Base-by-base conservation (phyloP, 2,329 filamentous ascomycete genomes). In the Venturia pyrina region DNA sequence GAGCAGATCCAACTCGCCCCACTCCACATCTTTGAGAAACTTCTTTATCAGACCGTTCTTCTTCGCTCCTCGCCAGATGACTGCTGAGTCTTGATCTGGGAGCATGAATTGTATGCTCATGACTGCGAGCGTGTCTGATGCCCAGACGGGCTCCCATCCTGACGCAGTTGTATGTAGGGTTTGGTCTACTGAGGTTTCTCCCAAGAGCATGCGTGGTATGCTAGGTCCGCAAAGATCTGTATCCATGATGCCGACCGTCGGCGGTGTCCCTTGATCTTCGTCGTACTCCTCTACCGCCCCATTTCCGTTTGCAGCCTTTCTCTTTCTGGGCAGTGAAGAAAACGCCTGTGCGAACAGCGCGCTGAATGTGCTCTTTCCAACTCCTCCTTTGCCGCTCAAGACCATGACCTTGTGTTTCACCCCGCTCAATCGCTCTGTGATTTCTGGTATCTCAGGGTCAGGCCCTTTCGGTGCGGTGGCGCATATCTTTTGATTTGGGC, bases 81-180 rank as follows among this genome's bases (percentile, higher is more conserved):
- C 88, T 3, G 95, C 95, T 73, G 96, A 93, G 76, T 99, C 93
- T 60, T 90, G 84, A 72, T 91, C 91, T 0, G 95, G 95, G 59
- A 99, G 82, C 91, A 99, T 96, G 75, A 99, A 99, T 77, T 99
- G 95, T 69, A 99, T 91, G 72, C 89, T 95, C 93, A 99, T 98
- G 63, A 96, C 91, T 1, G 89, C 90, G 3, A 99, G 81, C 72
- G 98, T 99, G 71, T 98, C 95, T 19, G 41, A 32, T 19, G 96
- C 93, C 90, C 93, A 98, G 17, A 98, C 93, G 0, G 95, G 95
- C 73, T 89, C 91, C 95, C 93, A 97, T 1, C 95, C 95, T 0
- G 88, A 86, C 64, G 86, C 89, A 73, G 88, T 95, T 64, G 96
- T 87, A 75, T 99, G 95, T 64, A 99, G 95, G n/a, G 34, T 40